Base-by-base conservation (phyloP, 805 yeast genomes). In the Hanseniaspora thailandica region DNA sequence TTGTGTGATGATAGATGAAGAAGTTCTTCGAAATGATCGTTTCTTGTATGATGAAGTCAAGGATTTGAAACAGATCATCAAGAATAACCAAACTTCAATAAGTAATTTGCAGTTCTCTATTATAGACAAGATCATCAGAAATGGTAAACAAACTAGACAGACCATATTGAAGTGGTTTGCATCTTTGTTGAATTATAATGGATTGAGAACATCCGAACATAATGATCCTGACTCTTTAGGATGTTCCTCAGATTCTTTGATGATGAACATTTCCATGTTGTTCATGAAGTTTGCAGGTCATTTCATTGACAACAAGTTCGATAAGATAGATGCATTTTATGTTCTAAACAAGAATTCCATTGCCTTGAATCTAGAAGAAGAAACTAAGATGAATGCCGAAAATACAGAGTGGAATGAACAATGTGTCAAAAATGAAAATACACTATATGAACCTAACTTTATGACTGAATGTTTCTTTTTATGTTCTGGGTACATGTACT, bases 381-480 rank as follows among this genome's bases (percentile, higher is more conserved):
- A 93, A 63, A 82, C 97, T 5, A 80, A 93, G 61, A 73, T 87
- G 19, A 82, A 85, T 59, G 76, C 96, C 2, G 84, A 93, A 33
- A 73, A 77, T 44, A 76, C 76, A 55, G 93, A 85, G 60, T 83
- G 71, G n/a, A 63, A 66, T n/a, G 66, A 59, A 1, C 66, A 28
- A 10, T 67, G 73, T 5, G 60, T 67, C 2, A 64, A 68, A 35
- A 69, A 68, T 39, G 64, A 70, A 12, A 62, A 66, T n/a, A 66
- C 59, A 1, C 66, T 62, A n/a, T 57, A 56, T 34, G 63, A 66
- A 56, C 64, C 75, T 28, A 90, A 93, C 61, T 93, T 93, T 64
- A 86, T 93, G n/a, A 81, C 96, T 8, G 93, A 90, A 59, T 83
- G 95, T 61, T 93, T 88, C 66, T 93, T 75, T 62, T 65, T 93